Conservation (phyloP, 768 basidiomycete genomes). For the Hericium rajendrae region DNA sequence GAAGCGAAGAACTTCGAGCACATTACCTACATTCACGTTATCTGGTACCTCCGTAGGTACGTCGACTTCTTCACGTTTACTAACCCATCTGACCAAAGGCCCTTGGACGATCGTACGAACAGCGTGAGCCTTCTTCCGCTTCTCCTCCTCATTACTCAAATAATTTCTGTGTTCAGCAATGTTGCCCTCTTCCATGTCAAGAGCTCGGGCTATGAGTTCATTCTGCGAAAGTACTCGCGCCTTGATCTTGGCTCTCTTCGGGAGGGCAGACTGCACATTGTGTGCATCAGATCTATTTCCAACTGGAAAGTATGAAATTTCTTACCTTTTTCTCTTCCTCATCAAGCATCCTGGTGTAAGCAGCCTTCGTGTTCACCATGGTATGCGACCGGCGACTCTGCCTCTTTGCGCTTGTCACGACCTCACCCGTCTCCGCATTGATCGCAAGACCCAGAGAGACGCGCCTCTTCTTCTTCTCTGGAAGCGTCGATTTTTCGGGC, state of each 20-base stretch:
- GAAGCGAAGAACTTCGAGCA: too few relatives aligned
- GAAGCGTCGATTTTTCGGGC: conserved; percentile 14
- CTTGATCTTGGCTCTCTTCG: conserved; percentile 50
- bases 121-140: conserved; percentile 56
- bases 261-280: conserved; percentile 28
- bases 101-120: conserved; percentile 55
- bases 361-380: conserved; percentile 59
- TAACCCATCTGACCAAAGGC: conserved; percentile 65
- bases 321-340: conserved; percentile 54
- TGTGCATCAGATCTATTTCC: not conserved
- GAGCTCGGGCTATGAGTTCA: conserved; percentile 74
- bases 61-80: conserved; percentile 48
- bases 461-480: conserved; percentile 31
- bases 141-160: conserved; percentile 73
- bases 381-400: conserved; percentile 64
- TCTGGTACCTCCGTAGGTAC: conserved; percentile 24
- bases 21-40: too few relatives aligned
- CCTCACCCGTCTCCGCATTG: conserved; percentile 53
- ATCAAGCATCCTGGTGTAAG: conserved; percentile 49
- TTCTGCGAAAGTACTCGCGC: conserved; percentile 58
- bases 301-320: not conserved
- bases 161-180: conserved; percentile 71
- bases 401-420: conserved; percentile 32
- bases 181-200: conserved; percentile 84
- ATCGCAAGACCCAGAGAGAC: conserved; percentile 47